A percentile compares a stretch with the other conserved stretches of the same genome.
Evolutionary conservation across 148 eudicot genomes (phyloP).

Genomic region (Persicaria maculosa): DNA sequence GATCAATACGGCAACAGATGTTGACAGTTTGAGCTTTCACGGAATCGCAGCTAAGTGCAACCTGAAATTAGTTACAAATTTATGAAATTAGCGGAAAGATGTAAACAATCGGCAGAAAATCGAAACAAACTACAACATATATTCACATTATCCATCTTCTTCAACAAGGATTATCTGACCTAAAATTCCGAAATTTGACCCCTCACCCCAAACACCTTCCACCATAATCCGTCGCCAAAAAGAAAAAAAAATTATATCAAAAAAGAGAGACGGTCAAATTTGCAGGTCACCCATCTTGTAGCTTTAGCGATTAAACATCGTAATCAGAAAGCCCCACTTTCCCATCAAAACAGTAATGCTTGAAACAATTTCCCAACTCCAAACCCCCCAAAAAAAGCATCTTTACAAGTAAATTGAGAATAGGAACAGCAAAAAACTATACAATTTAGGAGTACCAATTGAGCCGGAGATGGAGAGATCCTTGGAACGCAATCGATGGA

Average conservation of each 20-base stretch:
- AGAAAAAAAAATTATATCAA: neutral
- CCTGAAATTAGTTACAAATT: slow-evolving; percentile 2
- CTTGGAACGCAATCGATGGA: neutral
- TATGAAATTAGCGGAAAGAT: neutral
- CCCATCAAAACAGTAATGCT: neutral
- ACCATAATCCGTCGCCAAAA: neutral
- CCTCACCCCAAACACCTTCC: neutral
- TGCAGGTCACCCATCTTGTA: slow-evolving; percentile 4
- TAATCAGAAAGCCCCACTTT: neutral
- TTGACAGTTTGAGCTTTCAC: neutral
- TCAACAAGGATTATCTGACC: neutral
- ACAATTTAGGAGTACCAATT: neutral
- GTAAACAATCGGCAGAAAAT: neutral
- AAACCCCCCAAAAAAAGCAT: neutral
- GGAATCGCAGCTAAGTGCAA: neutral
- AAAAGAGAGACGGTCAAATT: slow-evolving; percentile 1
- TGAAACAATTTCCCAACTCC: neutral
- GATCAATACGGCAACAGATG: neutral
- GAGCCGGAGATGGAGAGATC: neutral
- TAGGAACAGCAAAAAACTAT: neutral
- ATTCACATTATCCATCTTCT: neutral
- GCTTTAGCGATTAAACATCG: slow-evolving; percentile 4
- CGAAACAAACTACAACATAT: neutral
- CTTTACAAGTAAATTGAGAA: neutral
- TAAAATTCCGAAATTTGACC: neutral